phyloP scores from a whole-genome alignment of 148 eudicot species.

The Euryodendron excelsum region DNA sequence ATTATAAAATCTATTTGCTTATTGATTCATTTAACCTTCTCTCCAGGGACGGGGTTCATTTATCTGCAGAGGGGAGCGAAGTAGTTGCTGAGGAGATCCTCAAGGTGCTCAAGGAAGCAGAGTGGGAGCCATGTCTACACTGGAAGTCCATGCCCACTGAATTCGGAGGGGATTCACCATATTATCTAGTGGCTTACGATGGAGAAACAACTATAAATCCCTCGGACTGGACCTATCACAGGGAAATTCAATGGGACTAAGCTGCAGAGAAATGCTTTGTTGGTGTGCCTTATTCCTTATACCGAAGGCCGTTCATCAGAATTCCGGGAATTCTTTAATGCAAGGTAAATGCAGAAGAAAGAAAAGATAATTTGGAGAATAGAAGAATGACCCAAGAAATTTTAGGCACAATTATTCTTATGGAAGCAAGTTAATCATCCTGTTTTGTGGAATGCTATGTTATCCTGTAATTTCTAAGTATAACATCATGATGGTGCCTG shows the following conservation, averaged over 20 bases:
- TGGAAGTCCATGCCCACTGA: slow-evolving; percentile 91
- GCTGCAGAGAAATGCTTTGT: neutral
- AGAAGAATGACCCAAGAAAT: neutral
- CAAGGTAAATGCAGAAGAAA: neutral
- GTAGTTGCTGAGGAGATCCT: slow-evolving; percentile 79
- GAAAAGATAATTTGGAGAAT: neutral
- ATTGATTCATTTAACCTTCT: neutral
- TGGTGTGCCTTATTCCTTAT: neutral
- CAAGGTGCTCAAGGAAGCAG: slow-evolving; percentile 73
- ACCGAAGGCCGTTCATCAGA: too few relatives aligned
- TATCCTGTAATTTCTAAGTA: too few relatives aligned
- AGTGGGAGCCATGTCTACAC: slow-evolving; percentile 79
- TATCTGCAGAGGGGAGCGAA: slow-evolving; percentile 77
- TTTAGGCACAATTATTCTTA: neutral
- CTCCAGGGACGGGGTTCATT: slow-evolving; percentile 88
- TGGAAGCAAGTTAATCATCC: too few relatives aligned
- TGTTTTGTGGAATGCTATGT: too few relatives aligned
- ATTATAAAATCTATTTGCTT: neutral
- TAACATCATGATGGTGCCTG: too few relatives aligned
- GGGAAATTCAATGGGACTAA: slow-evolving; percentile 68
- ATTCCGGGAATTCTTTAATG: neutral
- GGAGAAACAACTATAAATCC: slow-evolving; percentile 64
- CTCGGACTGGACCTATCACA: slow-evolving; percentile 74
- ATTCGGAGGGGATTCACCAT: slow-evolving; percentile 64
- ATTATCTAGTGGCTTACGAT: slow-evolving; percentile 55